phyloP scores from a whole-genome alignment of 1,284 basidiomycete species.

The Tylopilus sp. region DNA sequence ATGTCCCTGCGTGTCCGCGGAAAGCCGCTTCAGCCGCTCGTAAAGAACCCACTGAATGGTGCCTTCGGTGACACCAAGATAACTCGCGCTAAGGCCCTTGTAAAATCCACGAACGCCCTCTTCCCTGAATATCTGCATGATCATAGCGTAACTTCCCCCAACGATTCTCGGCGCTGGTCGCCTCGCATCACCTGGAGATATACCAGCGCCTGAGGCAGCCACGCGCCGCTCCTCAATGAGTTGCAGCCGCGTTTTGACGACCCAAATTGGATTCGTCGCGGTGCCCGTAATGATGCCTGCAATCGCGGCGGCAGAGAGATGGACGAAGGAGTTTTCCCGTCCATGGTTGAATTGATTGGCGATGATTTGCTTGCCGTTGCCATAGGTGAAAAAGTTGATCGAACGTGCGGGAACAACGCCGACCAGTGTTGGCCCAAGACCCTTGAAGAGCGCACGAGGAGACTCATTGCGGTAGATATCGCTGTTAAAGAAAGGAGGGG shows the following conservation, averaged over 20 bases:
- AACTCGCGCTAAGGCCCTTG: constrained; percentile 90
- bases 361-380: constrained; percentile 91
- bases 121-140: constrained; percentile 68
- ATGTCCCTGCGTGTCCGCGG: constrained; percentile 48
- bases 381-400: constrained; percentile 98
- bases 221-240: constrained; percentile 42
- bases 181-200: not conserved
- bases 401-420: constrained; percentile 93
- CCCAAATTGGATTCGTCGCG: constrained; percentile 97
- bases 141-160: constrained; percentile 58
- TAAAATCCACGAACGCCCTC: constrained; percentile 91
- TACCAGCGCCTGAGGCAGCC: not conserved
- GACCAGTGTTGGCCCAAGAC: constrained; percentile 89
- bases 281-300: constrained; percentile 86
- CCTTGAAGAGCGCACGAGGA: constrained; percentile 86
- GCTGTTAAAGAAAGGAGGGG: constrained; percentile 40
- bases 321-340: constrained; percentile 79
- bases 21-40: constrained; percentile 73
- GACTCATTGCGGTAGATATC: constrained; percentile 91
- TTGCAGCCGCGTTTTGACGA: constrained; percentile 94
- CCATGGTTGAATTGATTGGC: constrained; percentile 81
- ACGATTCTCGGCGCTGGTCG: constrained; percentile 30
- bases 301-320: constrained; percentile 80
- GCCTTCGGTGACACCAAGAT: constrained; percentile 93
- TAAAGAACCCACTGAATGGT: constrained; percentile 99